Percentiles rank a stretch among this genome's conserved stretches.
These are phyloP conservation scores for Kodamaea fungicola DNA, from an alignment of 1,139 yeast species.

Conservation along the genomic window DNA sequence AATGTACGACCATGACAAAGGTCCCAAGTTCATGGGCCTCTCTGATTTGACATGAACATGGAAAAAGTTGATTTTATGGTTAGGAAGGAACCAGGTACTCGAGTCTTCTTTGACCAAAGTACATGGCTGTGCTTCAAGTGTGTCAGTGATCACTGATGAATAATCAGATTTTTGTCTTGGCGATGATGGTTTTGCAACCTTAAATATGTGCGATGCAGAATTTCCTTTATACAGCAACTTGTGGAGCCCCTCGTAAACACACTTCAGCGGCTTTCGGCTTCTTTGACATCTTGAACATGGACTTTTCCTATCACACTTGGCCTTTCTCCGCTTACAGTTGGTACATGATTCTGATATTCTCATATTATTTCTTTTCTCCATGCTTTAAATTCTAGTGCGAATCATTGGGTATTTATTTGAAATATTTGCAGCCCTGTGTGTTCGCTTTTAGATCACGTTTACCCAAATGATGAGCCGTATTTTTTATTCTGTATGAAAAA, in stretches of 20 bases:
- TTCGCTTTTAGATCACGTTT: no score
- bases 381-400: not conserved
- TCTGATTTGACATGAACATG: not conserved
- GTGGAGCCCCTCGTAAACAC: not conserved
- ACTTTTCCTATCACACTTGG: slow-evolving; percentile 1
- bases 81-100: not conserved
- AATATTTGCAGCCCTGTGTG: not conserved
- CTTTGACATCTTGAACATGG: slow-evolving; percentile 1
- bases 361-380: not conserved
- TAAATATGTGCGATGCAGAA: slow-evolving; percentile 2
- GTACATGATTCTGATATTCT: not conserved
- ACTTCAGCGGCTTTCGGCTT: not conserved
- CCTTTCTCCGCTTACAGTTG: slow-evolving; percentile 1
- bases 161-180: not conserved
- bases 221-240: slow-evolving; percentile 1
- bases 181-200: not conserved
- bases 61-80: slow-evolving; percentile 1
- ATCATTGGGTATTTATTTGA: not conserved
- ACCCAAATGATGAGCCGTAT: no score
- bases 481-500: no score
- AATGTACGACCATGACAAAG: slow-evolving; percentile 1
- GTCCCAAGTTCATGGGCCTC: not conserved
- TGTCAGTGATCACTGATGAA: no score
- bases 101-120: not conserved
- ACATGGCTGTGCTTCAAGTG: no score